Evolutionary conservation across 2,329 filamentous ascomycete species (phyloP).

Genomic region (Ceratocystis harringtonii): DNA sequence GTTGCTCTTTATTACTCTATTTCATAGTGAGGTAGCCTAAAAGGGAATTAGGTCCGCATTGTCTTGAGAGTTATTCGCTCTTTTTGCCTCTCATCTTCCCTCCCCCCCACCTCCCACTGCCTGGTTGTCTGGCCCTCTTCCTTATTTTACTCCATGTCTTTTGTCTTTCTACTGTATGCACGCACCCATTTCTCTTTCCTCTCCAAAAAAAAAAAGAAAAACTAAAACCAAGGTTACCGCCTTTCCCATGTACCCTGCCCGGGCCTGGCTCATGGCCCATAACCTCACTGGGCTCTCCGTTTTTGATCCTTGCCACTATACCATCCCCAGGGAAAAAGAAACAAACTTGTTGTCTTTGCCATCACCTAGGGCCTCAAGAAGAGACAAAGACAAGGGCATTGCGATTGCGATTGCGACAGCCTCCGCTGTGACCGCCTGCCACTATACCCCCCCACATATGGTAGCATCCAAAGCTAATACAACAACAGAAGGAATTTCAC

Average conservation of each 20-base stretch:
- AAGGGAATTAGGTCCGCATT: not conserved
- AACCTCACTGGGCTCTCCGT: slow-evolving; percentile 1
- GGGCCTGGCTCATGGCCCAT: slow-evolving; percentile 3
- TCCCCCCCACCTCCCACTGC: not conserved
- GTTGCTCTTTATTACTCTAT: not conserved
- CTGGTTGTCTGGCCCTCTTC: not conserved
- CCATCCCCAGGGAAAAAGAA: slow-evolving; percentile 5
- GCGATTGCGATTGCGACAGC: not conserved
- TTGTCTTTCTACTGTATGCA: not conserved
- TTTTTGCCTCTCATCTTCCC: not conserved
- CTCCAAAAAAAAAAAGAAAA: not conserved
- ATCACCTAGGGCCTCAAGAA: slow-evolving; percentile 3
- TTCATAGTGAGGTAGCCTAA: not conserved
- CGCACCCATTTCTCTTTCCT: not conserved
- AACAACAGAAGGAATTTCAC: slow-evolving; percentile 6
- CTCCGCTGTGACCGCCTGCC: slow-evolving; percentile 5
- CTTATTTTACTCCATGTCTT: not conserved
- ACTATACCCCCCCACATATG: not conserved
- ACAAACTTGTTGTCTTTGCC: slow-evolving; percentile 4
- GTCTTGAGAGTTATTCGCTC: not conserved
- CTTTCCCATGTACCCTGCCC: slow-evolving; percentile 3
- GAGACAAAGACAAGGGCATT: not conserved
- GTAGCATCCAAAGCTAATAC: not conserved
- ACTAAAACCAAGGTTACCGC: not conserved
- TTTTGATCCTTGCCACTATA: slow-evolving; percentile 6